These are phyloP conservation scores for Polymyxa betae DNA, from an alignment of 208 protist species.

Conservation along the genomic window DNA sequence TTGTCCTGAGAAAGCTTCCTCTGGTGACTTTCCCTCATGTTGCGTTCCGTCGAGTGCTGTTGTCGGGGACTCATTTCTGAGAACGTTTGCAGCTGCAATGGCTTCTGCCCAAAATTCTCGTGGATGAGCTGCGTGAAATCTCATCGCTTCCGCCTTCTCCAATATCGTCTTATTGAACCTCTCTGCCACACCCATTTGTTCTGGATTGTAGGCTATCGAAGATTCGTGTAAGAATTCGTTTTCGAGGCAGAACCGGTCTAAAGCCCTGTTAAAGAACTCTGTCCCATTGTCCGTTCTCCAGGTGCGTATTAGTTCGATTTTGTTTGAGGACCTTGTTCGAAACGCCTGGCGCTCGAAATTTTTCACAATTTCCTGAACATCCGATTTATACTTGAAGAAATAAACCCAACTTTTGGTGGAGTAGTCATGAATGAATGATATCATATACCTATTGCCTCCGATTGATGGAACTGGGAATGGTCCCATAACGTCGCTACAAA, in stretches of 20 bases:
- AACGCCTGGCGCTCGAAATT: background rate
- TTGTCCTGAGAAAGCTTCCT: no score
- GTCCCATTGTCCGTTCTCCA: background rate
- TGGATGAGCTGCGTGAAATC: background rate
- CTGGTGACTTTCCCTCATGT: no score
- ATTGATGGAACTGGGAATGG: background rate
- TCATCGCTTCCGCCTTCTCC: background rate
- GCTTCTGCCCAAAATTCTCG: background rate
- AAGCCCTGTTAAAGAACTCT: background rate
- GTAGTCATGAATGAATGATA: background rate
- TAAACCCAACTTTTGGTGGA: background rate
- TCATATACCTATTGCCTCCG: background rate
- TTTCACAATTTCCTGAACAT: background rate
- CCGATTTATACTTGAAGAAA: background rate
- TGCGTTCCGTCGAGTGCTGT: no score
- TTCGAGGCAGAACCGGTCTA: background rate
- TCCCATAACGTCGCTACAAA: background rate
- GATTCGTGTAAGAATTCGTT: background rate
- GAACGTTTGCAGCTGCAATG: background rate
- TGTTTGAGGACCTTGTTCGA: background rate
- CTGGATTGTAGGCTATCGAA: background rate
- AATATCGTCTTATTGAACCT: background rate
- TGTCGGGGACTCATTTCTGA: no score
- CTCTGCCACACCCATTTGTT: background rate
- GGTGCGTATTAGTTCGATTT: background rate